Conservation (phyloP, 148 eudicot species). For the Spergularia bocconei region DNA sequence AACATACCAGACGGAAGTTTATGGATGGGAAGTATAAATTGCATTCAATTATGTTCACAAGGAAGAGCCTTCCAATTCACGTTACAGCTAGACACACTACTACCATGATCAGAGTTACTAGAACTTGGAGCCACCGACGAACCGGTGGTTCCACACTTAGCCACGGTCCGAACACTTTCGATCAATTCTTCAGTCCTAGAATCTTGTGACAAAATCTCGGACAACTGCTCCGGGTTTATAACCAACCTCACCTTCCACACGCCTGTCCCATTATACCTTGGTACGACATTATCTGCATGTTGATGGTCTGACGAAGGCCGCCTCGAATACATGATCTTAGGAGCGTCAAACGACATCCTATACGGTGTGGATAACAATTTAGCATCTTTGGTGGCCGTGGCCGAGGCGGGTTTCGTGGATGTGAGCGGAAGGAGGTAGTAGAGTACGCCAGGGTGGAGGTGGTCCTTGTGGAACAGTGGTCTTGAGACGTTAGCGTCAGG, state of each 20-base stretch:
- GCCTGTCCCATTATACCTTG: constrained; percentile 28
- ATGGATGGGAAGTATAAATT: neutral
- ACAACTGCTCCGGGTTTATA: constrained; percentile 50
- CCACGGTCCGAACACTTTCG: constrained; percentile 51
- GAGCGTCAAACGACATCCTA: constrained; percentile 40
- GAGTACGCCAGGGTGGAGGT: constrained; percentile 33
- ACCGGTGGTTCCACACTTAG: constrained; percentile 38
- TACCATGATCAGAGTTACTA: constrained; percentile 18
- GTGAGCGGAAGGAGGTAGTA: constrained; percentile 47
- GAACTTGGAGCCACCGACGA: constrained; percentile 20
- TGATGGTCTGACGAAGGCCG: constrained; percentile 17
- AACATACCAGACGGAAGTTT: neutral
- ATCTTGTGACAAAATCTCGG: constrained; percentile 49
- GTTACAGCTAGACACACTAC: constrained; percentile 29
- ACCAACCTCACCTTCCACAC: constrained; percentile 62
- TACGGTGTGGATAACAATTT: constrained; percentile 26
- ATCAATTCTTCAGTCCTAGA: constrained; percentile 48
- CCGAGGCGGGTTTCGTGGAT: neutral
- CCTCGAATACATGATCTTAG: neutral
- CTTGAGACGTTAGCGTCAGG: constrained; percentile 28
- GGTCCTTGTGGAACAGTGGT: constrained; percentile 35
- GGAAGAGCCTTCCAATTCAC: constrained; percentile 7
- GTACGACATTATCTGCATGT: constrained; percentile 22
- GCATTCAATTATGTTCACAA: neutral
- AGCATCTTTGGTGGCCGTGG: neutral